These are phyloP conservation scores for Omphalotus olearius DNA, from an alignment of 1,284 basidiomycete species.

Conservation along the genomic window DNA sequence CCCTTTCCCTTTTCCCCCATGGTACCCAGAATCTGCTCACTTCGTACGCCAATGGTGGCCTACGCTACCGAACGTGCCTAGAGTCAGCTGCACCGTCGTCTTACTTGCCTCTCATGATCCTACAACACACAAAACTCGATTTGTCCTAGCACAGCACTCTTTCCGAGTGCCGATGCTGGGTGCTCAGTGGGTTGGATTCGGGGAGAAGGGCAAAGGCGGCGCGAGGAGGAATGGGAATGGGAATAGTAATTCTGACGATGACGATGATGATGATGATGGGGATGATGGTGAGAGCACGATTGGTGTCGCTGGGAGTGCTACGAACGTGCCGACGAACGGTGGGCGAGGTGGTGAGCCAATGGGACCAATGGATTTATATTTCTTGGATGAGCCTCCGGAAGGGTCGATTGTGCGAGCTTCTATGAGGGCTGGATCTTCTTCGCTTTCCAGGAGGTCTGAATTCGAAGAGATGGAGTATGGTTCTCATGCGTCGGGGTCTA, in stretches of 20 bases:
- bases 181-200: slow-evolving; percentile 12
- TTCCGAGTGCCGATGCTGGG: slow-evolving; percentile 54
- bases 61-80: slow-evolving; percentile 43
- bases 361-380: slow-evolving; percentile 10
- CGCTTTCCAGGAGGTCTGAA: background rate
- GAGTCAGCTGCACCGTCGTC: slow-evolving; percentile 69
- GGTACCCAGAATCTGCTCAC: slow-evolving; percentile 69
- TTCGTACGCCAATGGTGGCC: slow-evolving; percentile 80
- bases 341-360: background rate
- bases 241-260: background rate
- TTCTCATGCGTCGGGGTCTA: too few relatives aligned
- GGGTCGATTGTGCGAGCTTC: slow-evolving; percentile 7
- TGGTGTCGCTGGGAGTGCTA: background rate
- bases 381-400: slow-evolving; percentile 11
- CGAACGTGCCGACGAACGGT: background rate
- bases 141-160: slow-evolving; percentile 72
- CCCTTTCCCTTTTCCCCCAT: slow-evolving; percentile 52
- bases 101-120: slow-evolving; percentile 58
- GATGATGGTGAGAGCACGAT: slow-evolving; percentile 2
- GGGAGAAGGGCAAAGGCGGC: slow-evolving; percentile 1
- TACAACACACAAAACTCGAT: slow-evolving; percentile 50
- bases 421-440: background rate
- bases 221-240: slow-evolving; percentile 20
- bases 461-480: too few relatives aligned
- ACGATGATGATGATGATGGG: background rate